Base-by-base conservation (phyloP, 768 basidiomycete genomes). In the Pulveroboletus sp. region DNA sequence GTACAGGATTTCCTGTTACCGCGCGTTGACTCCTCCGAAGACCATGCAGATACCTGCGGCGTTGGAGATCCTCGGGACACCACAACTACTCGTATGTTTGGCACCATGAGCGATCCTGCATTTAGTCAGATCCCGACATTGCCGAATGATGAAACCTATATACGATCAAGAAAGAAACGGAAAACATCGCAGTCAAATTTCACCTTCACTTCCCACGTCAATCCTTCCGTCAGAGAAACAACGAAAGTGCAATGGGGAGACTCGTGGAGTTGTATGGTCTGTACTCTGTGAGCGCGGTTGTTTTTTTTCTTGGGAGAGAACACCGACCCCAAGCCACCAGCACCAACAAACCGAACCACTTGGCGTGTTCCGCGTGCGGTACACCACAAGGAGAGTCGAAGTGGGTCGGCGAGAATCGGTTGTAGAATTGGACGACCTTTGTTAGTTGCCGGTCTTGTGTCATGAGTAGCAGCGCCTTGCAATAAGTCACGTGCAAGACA, bases 291-390 rank as follows among this genome's bases (percentile, higher is more conserved):
- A 67, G 84, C 8, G 14, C 45, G 11, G 2, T 54, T 21, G 21
- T 31, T 27, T 42, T 15, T 24, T 50, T 52, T 27, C 43, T 5
- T 11, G 14, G 39, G 26, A 43, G 31, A 11, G n/a, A 18, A 36
- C 8, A 30, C 40, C 15, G n/a, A 55, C 41, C 40, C 59, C 9
- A 15, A 10, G 52, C 38, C 5, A 3, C n/a, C 51, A 85, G 83
- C 39, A 56, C 72, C 45, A 86, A 87, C 54, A 60, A 78, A 31
- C 62, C 70, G 9, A 65, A 59, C 15, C 78, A 83, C 62, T 72
- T 84, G 8, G 79, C 78, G 8, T 88, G 86, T 59, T 75, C 79
- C 35, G 83, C 74, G 1, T 88, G 86, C 61, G 70, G 70, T 3
- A 82, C 80, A 9, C 73, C 76, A 44, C 71, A 73, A 47, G 78